Evolutionary conservation across 306 rosid genomes (phyloP).

Genomic region (Glycine soja): DNA sequence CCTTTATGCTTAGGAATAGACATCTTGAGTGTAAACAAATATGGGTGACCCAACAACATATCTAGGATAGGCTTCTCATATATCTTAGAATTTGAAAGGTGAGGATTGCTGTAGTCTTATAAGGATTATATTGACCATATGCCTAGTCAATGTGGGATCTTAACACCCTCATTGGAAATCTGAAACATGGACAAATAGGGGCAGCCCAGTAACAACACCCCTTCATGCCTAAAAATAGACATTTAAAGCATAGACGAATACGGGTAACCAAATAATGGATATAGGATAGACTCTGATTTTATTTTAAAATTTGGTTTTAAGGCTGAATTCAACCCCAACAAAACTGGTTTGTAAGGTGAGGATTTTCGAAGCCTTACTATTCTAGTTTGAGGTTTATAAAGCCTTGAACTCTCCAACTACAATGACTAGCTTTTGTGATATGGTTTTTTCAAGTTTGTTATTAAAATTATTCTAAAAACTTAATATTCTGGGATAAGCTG

Average conservation of each 20-base stretch:
- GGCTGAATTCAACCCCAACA: neutral
- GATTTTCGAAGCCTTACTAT: neutral
- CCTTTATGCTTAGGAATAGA: neutral
- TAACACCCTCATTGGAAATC: neutral
- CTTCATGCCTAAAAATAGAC: neutral
- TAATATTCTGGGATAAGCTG: neutral
- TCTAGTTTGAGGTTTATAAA: neutral
- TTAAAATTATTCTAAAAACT: neutral
- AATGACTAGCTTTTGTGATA: neutral
- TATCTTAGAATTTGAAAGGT: neutral
- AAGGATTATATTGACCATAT: neutral
- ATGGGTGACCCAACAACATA: neutral
- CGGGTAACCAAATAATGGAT: neutral
- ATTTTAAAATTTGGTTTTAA: neutral
- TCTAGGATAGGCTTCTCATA: neutral
- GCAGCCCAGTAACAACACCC: neutral
- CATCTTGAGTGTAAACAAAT: neutral
- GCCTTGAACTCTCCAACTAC: neutral
- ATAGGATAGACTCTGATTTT: neutral
- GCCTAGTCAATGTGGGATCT: neutral
- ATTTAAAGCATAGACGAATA: neutral
- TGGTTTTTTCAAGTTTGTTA: neutral
- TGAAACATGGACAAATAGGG: neutral
- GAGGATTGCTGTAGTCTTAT: neutral
- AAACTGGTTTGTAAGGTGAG: neutral